A percentile compares a stretch with the other conserved stretches of the same genome.
These are phyloP conservation scores for Tricholoma matsutake DNA, from an alignment of 768 basidiomycete genomes.

Conservation along the genomic window DNA sequence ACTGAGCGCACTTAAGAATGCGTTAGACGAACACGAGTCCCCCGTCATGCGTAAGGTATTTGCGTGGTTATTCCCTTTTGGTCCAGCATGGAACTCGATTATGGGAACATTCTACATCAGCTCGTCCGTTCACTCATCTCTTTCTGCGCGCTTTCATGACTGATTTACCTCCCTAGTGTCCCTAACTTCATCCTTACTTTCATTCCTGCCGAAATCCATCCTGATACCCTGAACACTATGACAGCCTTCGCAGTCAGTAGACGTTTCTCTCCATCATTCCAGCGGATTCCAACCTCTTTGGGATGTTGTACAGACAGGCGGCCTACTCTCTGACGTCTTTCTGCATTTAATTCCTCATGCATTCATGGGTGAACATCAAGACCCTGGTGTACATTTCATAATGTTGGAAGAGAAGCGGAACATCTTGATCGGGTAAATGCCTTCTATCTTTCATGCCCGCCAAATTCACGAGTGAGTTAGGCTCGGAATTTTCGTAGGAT, in stretches of 20 bases:
- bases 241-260: conserved; percentile 82
- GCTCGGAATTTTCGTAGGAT: conserved; percentile 80
- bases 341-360: conserved; percentile 89
- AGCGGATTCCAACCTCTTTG: conserved; percentile 7
- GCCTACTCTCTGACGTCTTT: conserved; percentile 90
- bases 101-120: conserved; percentile 95
- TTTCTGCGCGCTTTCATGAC: conserved; percentile 2
- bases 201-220: conserved; percentile 85
- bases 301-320: conserved; percentile 60
- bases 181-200: conserved; percentile 95
- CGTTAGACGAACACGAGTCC: conserved; percentile 61
- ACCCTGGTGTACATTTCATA: conserved; percentile 67
- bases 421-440: conserved; percentile 76
- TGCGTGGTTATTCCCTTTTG: conserved; percentile 82
- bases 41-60: conserved; percentile 80
- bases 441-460: not conserved
- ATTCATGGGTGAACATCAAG: conserved; percentile 86
- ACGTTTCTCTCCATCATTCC: conserved; percentile 2
- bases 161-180: conserved; percentile 47
- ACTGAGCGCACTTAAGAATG: conserved; percentile 57
- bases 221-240: conserved; percentile 87
- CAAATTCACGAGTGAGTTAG: conserved; percentile 31
- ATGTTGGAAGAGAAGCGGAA: conserved; percentile 91
- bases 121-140: conserved; percentile 58
- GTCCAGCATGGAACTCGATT: conserved; percentile 86